phyloP scores from a whole-genome alignment of 345 rosid species.

The Acer campestre region DNA sequence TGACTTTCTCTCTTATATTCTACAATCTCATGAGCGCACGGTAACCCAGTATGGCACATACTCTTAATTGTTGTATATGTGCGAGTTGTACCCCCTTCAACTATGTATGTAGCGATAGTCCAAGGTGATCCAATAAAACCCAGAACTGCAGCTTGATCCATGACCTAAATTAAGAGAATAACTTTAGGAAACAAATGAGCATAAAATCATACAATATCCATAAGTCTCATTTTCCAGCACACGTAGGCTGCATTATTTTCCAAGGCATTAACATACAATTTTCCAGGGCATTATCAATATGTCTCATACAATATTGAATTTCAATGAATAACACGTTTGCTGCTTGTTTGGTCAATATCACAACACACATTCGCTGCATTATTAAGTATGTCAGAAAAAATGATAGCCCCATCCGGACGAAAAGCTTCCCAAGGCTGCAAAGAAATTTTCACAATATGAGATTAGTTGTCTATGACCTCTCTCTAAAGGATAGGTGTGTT shows the following conservation, averaged over 20 bases:
- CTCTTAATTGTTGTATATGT: slow-evolving; percentile 81
- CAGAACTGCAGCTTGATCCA: slow-evolving; percentile 70
- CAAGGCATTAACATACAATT: no score
- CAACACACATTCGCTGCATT: no score
- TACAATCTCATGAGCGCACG: no score
- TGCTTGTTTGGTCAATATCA: no score
- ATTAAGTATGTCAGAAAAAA: slow-evolving; percentile 89
- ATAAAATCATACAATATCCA: not conserved
- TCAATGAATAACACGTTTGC: no score
- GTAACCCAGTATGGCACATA: slow-evolving; percentile 91
- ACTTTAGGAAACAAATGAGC: not conserved
- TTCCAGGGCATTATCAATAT: no score
- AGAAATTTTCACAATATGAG: slow-evolving; percentile 88
- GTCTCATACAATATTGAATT: no score
- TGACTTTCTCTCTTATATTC: no score
- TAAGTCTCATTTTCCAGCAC: no score
- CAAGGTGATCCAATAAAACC: slow-evolving; percentile 97
- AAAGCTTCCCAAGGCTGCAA: slow-evolving; percentile 98
- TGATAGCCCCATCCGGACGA: slow-evolving; percentile 84
- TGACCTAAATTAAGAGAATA: slow-evolving; percentile 50
- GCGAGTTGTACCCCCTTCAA: slow-evolving; percentile 90
- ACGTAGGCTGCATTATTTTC: no score
- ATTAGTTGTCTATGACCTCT: no score
- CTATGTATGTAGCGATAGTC: slow-evolving; percentile 91
- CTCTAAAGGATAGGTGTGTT: no score